Evolutionary conservation across 495 filamentous ascomycete species (phyloP).

Genomic region (Zalerion maritima): DNA sequence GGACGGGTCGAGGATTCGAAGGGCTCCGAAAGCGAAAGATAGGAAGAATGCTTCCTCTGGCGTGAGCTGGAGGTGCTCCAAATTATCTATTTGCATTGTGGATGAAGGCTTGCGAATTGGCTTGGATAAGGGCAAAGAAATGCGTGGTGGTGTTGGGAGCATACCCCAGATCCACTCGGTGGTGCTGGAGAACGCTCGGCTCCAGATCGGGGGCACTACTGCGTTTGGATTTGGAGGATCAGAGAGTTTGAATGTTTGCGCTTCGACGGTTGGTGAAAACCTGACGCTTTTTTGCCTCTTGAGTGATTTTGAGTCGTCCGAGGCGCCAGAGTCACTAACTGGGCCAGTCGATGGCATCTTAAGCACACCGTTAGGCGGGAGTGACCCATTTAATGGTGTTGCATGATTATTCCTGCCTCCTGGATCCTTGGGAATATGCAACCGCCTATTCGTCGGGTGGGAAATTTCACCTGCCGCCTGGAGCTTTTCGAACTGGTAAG

Average conservation of each 20-base stretch:
- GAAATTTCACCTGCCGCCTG: too few species aligned
- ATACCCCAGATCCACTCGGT: conserved; percentile 2
- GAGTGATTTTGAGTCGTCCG: conserved; percentile 2
- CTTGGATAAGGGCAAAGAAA: neutral
- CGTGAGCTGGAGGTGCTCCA: conserved; percentile 84
- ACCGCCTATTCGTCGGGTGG: too few species aligned
- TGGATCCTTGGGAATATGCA: too few species aligned
- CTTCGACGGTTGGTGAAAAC: conserved; percentile 47
- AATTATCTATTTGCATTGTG: conserved; percentile 39
- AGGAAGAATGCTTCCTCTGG: conserved; percentile 91
- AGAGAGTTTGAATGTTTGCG: conserved; percentile 34
- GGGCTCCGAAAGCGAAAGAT: conserved; percentile 62
- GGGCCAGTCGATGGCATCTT: too few species aligned
- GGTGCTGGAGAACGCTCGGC: neutral
- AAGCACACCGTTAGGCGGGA: too few species aligned
- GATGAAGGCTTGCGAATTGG: conserved; percentile 1
- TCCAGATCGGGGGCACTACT: conserved; percentile 7
- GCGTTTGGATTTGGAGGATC: conserved; percentile 29
- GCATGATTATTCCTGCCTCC: too few species aligned
- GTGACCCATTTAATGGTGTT: too few species aligned
- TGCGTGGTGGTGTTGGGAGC: too few species aligned
- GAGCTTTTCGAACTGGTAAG: too few species aligned
- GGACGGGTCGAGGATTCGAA: conserved; percentile 46
- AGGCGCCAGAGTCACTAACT: neutral
- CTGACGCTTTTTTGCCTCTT: conserved; percentile 45